A percentile compares a stretch with the other conserved stretches of the same genome.
Conservation (phyloP, 129 eudicot genomes). For the Arctium minus region DNA sequence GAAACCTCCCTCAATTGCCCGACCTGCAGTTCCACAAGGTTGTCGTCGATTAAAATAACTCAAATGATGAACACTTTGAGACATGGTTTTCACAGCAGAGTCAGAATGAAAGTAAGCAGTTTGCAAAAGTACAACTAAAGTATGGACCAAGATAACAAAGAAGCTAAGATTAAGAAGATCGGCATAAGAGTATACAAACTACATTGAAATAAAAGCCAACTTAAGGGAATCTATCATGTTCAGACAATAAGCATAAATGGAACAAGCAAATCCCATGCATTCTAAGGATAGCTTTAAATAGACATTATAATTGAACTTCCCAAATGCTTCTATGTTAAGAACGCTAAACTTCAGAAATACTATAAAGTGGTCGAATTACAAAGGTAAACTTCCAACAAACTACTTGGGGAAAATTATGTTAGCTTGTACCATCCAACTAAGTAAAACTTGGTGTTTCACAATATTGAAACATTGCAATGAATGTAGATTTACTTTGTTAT, state of each 20-base stretch:
- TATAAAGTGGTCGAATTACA: neutral
- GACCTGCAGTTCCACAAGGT: conserved; percentile 53
- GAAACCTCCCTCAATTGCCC: conserved; percentile 84
- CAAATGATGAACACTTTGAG: neutral
- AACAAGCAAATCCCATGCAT: neutral
- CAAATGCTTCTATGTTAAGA: neutral
- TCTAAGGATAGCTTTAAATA: neutral
- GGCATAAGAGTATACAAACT: neutral
- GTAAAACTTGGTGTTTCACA: neutral
- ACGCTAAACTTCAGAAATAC: neutral
- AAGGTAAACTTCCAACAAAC: neutral
- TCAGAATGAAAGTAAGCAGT: neutral
- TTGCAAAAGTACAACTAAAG: neutral
- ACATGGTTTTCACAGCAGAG: neutral
- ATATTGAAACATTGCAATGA: neutral
- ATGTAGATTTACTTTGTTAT: neutral
- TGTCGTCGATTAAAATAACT: conserved; percentile 18
- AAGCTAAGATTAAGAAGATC: neutral
- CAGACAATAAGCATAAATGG: neutral
- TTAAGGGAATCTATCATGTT: neutral
- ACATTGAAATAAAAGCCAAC: neutral
- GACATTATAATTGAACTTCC: neutral
- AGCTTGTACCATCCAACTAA: neutral
- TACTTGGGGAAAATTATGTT: neutral
- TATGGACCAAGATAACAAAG: neutral